Conservation (phyloP, 805 yeast genomes). For the Isabelozyma rhagii region DNA sequence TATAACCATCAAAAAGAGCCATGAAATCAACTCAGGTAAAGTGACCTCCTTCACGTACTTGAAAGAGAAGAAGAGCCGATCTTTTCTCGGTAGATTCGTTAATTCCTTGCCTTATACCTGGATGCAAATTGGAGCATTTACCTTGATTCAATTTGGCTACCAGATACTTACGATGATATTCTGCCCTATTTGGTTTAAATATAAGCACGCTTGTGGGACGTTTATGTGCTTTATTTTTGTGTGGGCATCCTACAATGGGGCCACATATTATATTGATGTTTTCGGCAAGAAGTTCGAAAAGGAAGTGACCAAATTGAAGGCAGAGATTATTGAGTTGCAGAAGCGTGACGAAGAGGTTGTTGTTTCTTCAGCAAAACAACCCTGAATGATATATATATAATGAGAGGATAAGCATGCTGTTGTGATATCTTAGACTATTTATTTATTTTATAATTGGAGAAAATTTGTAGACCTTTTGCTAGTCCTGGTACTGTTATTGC, state of each 20-base stretch:
- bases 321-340: constrained; percentile 68
- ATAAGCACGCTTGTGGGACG: constrained; percentile 60
- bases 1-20: constrained; percentile 76
- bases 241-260: constrained; percentile 87
- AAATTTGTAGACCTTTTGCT: too few relatives aligned
- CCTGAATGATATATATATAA: too few relatives aligned
- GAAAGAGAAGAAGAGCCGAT: constrained; percentile 64
- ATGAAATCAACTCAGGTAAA: constrained; percentile 79
- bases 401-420: too few relatives aligned
- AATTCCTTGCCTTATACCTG: constrained; percentile 75
- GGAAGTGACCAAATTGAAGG: constrained; percentile 69
- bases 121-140: constrained; percentile 85
- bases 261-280: constrained; percentile 87
- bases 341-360: constrained; percentile 2
- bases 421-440: too few relatives aligned
- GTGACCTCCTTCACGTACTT: constrained; percentile 86
- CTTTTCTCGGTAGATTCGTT: constrained; percentile 70
- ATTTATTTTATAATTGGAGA: too few relatives aligned
- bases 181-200: constrained; percentile 84
- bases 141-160: constrained; percentile 80
- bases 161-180: constrained; percentile 84
- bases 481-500: too few relatives aligned
- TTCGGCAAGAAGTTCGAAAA: constrained; percentile 88
- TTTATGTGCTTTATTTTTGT: constrained; percentile 74
- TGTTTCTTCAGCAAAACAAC: background rate